Evolutionary conservation across 2,329 filamentous ascomycete genomes (phyloP).

Genomic region (Fusarium pseudoanthophilum): DNA sequence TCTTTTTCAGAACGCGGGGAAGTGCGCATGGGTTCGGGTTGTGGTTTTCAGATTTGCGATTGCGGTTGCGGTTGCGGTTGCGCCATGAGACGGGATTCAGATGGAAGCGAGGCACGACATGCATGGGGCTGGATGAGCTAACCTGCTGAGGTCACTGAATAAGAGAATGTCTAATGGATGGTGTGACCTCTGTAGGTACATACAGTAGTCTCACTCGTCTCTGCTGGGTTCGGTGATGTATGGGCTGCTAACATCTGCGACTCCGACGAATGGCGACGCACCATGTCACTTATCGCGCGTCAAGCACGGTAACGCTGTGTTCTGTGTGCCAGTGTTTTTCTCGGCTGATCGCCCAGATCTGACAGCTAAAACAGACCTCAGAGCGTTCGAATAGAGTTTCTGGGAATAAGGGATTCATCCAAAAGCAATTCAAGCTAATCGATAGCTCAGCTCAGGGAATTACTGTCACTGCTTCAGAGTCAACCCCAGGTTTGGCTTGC

Average conservation of each 20-base stretch:
- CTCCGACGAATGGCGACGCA: slow-evolving; percentile 33
- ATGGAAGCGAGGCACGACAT: slow-evolving; percentile 33
- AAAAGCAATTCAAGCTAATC: neutral
- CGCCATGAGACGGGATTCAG: slow-evolving; percentile 22
- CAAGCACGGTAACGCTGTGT: slow-evolving; percentile 8
- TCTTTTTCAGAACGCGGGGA: slow-evolving; percentile 36
- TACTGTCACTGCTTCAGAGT: neutral
- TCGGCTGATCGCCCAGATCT: slow-evolving; percentile 9
- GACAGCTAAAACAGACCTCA: neutral
- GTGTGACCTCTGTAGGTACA: neutral
- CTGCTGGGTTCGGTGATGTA: slow-evolving; percentile 15
- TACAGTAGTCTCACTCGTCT: slow-evolving; percentile 3
- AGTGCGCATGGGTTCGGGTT: slow-evolving; percentile 35
- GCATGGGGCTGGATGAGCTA: neutral
- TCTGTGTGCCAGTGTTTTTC: neutral
- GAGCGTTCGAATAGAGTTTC: neutral
- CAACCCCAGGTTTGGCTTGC: neutral
- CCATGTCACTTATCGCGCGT: slow-evolving; percentile 43
- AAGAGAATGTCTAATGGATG: slow-evolving; percentile 13
- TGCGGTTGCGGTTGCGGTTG: slow-evolving; percentile 17
- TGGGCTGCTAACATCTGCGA: slow-evolving; percentile 25
- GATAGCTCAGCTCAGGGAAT: neutral
- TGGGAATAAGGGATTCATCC: neutral
- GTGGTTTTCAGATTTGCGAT: neutral
- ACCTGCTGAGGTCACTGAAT: slow-evolving; percentile 7